Percentiles rank a stretch among this genome's conserved stretches.
Evolutionary conservation across 495 filamentous ascomycete genomes (phyloP).

Genomic region (Talaromyces nanjingensis): DNA sequence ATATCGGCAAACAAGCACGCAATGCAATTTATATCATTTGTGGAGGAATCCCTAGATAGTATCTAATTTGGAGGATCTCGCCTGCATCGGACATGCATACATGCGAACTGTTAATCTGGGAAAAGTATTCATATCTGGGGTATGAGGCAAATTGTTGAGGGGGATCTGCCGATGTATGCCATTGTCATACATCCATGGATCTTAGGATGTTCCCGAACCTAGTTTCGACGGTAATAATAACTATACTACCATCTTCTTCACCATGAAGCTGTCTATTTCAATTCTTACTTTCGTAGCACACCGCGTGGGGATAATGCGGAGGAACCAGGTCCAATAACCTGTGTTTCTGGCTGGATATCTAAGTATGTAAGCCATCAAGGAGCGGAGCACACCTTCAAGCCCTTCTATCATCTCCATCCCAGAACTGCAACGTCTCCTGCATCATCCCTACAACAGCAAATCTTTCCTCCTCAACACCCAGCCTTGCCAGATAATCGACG

Average conservation of each 20-base stretch:
- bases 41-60: background rate
- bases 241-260: background rate
- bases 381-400: background rate
- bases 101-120: background rate
- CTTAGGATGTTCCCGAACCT: background rate
- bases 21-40: background rate
- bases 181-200: background rate
- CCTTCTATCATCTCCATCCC: background rate
- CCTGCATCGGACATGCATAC: background rate
- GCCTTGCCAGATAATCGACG: background rate
- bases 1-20: background rate
- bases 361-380: constrained; percentile 16
- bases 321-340: constrained; percentile 32
- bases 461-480: background rate
- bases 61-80: background rate
- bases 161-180: background rate
- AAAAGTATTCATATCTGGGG: background rate
- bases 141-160: background rate
- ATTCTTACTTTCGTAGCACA: no score
- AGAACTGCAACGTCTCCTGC: background rate
- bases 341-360: constrained; percentile 31
- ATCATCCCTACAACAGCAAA: constrained; percentile 13
- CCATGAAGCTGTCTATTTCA: background rate
- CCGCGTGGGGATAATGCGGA: no score
- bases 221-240: background rate